Conservation (phyloP, 2,329 filamentous ascomycete species). For the Septoria linicola region DNA sequence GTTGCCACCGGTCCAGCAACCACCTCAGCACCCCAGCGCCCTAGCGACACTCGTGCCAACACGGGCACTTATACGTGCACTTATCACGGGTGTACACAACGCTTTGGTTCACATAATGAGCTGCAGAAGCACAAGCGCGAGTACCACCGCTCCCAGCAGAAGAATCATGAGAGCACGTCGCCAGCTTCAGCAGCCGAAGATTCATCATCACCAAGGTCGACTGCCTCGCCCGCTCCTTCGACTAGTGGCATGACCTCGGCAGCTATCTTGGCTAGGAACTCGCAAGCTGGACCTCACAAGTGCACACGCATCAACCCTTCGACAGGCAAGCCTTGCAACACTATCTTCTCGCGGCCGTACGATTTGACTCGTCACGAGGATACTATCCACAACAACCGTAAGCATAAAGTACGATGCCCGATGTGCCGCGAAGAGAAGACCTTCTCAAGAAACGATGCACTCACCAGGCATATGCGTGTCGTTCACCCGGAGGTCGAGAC, state of each 20-base stretch:
- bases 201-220: conserved; percentile 33
- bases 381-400: conserved; percentile 92
- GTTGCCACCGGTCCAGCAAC: conserved; percentile 30
- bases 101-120: conserved; percentile 83
- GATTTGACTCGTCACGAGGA: conserved; percentile 95
- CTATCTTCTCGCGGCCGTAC: conserved; percentile 91
- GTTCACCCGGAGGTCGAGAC: conserved; percentile 87
- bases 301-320: conserved; percentile 93
- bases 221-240: conserved; percentile 33
- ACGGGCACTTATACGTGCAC: conserved; percentile 94
- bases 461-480: conserved; percentile 91
- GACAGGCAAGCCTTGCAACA: conserved; percentile 92
- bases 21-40: conserved; percentile 48
- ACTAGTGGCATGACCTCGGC: conserved; percentile 52
- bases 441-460: conserved; percentile 90
- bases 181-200: conserved; percentile 41
- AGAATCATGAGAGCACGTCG: conserved; percentile 27
- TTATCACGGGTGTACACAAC: conserved; percentile 82
- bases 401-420: conserved; percentile 91
- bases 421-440: conserved; percentile 95
- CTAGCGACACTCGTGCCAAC: conserved; percentile 67
- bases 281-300: conserved; percentile 87
- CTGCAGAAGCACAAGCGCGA: conserved; percentile 96
- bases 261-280: conserved; percentile 65
- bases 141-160: conserved; percentile 73